Evolutionary conservation across 1,139 yeast genomes (phyloP).

Genomic region (Protomyces lactucae-debilis): DNA sequence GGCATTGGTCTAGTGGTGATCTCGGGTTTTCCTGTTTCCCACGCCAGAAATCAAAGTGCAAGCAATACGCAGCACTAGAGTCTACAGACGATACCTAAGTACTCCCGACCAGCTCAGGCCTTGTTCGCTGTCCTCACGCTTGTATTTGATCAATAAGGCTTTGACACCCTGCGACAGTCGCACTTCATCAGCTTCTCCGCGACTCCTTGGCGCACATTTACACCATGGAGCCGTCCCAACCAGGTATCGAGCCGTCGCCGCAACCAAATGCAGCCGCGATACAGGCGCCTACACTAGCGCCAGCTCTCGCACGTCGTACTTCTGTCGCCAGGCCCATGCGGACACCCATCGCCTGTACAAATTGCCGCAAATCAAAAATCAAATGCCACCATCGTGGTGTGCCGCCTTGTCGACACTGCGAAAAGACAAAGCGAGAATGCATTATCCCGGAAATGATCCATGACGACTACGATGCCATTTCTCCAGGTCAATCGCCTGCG

Average conservation of each 20-base stretch:
- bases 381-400: constrained; percentile 21
- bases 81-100: no score
- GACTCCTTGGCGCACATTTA: no score
- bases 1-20: no score
- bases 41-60: no score
- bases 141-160: no score
- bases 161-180: no score
- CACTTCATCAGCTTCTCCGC: no score
- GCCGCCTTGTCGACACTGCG: constrained; percentile 26
- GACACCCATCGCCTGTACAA: constrained; percentile 23
- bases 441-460: constrained; percentile 15
- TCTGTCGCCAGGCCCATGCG: constrained; percentile 3
- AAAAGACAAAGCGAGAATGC: constrained; percentile 16
- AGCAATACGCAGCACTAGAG: no score
- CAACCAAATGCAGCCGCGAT: background rate
- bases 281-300: background rate
- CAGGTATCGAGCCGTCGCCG: background rate
- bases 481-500: constrained; percentile 9
- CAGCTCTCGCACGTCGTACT: background rate
- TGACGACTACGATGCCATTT: constrained; percentile 1
- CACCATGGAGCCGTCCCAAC: no score
- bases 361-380: constrained; percentile 19
- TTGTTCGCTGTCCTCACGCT: no score
- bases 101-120: no score
- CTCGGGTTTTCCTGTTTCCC: no score